Evolutionary conservation across 257 asterid genomes (phyloP).

Genomic region (Eucommia ulmoides): DNA sequence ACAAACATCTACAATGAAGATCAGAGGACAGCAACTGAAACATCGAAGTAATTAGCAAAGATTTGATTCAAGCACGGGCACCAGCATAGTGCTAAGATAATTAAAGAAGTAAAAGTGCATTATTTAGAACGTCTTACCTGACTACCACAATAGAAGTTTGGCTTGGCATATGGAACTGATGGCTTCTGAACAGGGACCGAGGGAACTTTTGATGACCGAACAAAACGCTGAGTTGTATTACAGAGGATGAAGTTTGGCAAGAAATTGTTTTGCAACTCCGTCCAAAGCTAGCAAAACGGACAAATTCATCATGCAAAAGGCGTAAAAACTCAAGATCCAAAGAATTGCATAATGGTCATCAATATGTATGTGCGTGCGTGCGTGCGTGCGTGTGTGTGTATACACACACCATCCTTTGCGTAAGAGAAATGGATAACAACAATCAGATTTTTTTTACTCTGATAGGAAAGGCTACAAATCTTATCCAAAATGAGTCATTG

Average conservation of each 20-base stretch:
- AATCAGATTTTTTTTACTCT: too few species aligned
- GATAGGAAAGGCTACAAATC: not conserved
- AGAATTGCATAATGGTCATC: too few species aligned
- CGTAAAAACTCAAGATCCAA: too few species aligned
- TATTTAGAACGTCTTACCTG: constrained; percentile 49
- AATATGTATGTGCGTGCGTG: too few species aligned
- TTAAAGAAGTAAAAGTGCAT: not conserved
- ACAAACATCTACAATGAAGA: too few species aligned
- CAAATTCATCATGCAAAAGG: constrained; percentile 16
- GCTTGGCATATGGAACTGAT: constrained; percentile 81
- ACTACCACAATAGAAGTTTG: constrained; percentile 86
- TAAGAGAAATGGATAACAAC: too few species aligned
- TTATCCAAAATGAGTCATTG: too few species aligned
- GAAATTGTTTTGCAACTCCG: constrained; percentile 97
- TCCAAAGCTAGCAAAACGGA: constrained; percentile 60
- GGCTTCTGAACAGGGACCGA: constrained; percentile 81
- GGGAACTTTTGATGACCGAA: constrained; percentile 75
- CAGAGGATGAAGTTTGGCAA: constrained; percentile 88
- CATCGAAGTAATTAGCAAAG: too few species aligned
- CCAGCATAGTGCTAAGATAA: not conserved
- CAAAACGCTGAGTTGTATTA: constrained; percentile 97
- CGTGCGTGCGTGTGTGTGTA: too few species aligned
- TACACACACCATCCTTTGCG: too few species aligned
- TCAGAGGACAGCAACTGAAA: too few species aligned
- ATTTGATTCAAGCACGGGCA: not conserved